Evolutionary conservation across 495 filamentous ascomycete genomes (phyloP), one percentile per base, ranked within the genome.

Genomic region (Clohesyomyces aquaticus): DNA sequence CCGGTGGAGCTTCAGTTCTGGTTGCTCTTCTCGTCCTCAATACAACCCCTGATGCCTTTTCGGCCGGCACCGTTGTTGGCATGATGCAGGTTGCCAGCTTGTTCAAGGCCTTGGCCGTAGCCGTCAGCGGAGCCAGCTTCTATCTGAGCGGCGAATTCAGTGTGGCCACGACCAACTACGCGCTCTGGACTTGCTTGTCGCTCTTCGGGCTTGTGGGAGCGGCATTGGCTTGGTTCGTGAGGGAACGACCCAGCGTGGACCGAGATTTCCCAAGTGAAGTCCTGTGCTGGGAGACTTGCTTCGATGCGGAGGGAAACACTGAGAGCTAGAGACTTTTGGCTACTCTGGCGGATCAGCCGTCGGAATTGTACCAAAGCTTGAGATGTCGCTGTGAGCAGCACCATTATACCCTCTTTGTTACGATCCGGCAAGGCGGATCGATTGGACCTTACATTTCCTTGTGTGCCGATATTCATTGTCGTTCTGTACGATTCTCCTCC

Each of bases 241-340:
- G 74, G 22, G 78, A 80, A 47, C 66, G 72, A 14, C 74, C 77
- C 21, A 76, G 73, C 32, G 77, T 80, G 1, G 71, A 71, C 56
- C 50, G 50, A 38, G 78, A 72, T 65, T 79, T 68, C 66, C 77
- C 71, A 27, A 71, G 50, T 55, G 72, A 66, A 46, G 75, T 73
- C 3, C 65, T 80, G 2, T 74, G 71, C 64, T 80, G 78, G 77
- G 78, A 80, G 69, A 72, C 78, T 25, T 76, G 76, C 54, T 80
- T 78, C 53, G 77, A 80, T 55, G 67, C 70, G 26, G 73, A 72
- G 47, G n/a, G n/a, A n/a, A 47, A 22, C 16, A 4, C 21, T 18
- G 43, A 47, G 19, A 18, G 43, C 32, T 38, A 38, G 32, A 14
- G 32, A 14, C 32, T n/a, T n/a, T n/a, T n/a, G n/a, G n/a, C n/a